Base-by-base conservation (phyloP, 2,329 filamentous ascomycete genomes). In the Aureobasidium sp. region DNA sequence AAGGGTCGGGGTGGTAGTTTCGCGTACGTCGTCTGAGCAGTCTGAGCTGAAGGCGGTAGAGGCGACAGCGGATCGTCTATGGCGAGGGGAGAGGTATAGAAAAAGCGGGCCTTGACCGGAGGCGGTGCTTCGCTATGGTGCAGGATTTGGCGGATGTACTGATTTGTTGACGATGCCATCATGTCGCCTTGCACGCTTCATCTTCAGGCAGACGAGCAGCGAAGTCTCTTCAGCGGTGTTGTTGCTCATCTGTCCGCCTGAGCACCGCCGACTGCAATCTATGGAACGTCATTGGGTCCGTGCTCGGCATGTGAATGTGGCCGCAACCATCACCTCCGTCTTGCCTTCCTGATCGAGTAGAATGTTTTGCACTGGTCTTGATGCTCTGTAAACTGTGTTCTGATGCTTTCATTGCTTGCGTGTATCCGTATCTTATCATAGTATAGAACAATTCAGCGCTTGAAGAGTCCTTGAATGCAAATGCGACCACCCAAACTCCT, bases 141-240 rank as follows among this genome's bases (percentile, higher is more conserved):
- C 29, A 79, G 70, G 27, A 78, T 71, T 65, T 78, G 73, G 55
- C 77, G 73, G 52, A 78, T 76, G 68, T 78, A 79, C 64, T 75
- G 73, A 65, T 77, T 78, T 39, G 76, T 70, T 36, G 65, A 59
- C 48, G 60, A 61, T 44, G 53, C 31, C 41, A 44, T 48, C 37
- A 9, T 61, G 58, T 52, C 47, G 42, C 22, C 37, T 49, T 41
- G 29, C 11, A 58, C 41, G 20, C 55, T 37, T 48, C 55, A 58
- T 60, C 34, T 60, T 60, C 44, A 49, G 15, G 7, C 34, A 48
- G 29, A 25, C 25, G 17, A 31, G 1, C 25, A 15, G 45, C 8
- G 27, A 27, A 22, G 25, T 44, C 20, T 48, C 12, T 60, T 17
- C 42, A 22, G 36, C 34, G 31, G 22, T 51, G 17, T 36, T 49